A percentile compares a stretch with the other conserved stretches of the same genome.
These are phyloP conservation scores for Wickerhamomyces sydowiorum DNA, from an alignment of 805 yeast genomes.

Conservation along the genomic window DNA sequence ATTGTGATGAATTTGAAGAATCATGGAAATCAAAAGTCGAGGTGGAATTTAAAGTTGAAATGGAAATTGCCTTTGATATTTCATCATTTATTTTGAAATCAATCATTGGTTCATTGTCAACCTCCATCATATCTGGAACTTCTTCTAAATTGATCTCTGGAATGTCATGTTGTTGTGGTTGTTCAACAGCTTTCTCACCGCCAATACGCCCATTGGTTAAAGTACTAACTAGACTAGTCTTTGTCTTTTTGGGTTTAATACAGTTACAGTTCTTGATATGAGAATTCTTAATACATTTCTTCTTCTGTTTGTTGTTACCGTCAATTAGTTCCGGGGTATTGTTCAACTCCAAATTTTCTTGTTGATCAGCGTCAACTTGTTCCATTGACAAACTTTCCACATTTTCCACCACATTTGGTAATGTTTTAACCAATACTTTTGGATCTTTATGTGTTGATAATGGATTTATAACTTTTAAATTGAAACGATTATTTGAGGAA, in stretches of 20 bases:
- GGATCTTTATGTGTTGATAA: slow-evolving; percentile 21
- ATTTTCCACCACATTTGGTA: slow-evolving; percentile 13
- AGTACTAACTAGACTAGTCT: slow-evolving; percentile 17
- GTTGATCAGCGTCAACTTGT: slow-evolving; percentile 1
- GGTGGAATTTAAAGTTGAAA: not conserved
- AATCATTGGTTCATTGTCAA: not conserved
- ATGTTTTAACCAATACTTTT: slow-evolving; percentile 2
- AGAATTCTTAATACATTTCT: slow-evolving; percentile 4
- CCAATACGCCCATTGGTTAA: slow-evolving; percentile 19
- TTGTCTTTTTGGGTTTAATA: slow-evolving; percentile 11
- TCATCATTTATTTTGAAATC: not conserved
- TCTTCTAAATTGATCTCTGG: not conserved
- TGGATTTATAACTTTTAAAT: slow-evolving; percentile 30
- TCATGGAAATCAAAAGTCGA: not conserved
- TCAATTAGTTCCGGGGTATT: not conserved
- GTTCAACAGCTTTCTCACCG: not conserved
- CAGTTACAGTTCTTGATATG: slow-evolving; percentile 13
- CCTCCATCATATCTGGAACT: not conserved
- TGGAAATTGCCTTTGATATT: too few relatives aligned
- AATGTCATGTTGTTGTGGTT: not conserved
- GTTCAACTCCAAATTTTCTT: not conserved
- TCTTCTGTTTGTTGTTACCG: not conserved
- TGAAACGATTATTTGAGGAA: slow-evolving; percentile 21
- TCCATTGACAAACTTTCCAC: slow-evolving; percentile 13
- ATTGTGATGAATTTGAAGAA: not conserved